A percentile compares a stretch with the other conserved stretches of the same genome.
Evolutionary conservation across 139 green algal species (phyloP).

Genomic region (Chlamydomonas applanata): DNA sequence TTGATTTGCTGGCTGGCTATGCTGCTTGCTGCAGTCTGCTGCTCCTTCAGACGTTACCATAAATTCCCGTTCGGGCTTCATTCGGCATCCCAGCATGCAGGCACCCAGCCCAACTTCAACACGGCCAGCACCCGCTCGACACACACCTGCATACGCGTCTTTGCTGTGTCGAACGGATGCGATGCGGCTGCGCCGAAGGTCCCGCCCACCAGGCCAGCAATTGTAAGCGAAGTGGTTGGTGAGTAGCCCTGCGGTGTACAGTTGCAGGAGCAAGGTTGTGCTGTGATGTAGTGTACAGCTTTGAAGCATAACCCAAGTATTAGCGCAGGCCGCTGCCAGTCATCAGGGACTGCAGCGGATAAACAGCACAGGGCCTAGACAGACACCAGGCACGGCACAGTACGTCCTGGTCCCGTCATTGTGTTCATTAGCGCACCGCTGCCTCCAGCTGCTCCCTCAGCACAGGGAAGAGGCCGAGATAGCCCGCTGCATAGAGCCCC

Average conservation of each 20-base stretch:
- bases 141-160: constrained; percentile 82
- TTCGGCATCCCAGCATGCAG: no score
- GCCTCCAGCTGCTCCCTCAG: constrained; percentile 52
- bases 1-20: no score
- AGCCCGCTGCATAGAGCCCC: constrained; percentile 77
- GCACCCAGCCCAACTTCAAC: no score
- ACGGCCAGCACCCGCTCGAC: no score
- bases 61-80: no score
- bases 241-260: constrained; percentile 31
- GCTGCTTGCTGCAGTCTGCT: no score
- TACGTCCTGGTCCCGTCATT: no score
- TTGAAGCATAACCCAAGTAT: no score
- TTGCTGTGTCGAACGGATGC: constrained; percentile 88
- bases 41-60: no score
- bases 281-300: not conserved
- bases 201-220: constrained; percentile 65
- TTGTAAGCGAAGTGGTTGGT: constrained; percentile 30
- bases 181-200: constrained; percentile 69
- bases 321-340: no score
- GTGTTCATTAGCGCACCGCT: no score
- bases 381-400: no score
- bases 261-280: not conserved
- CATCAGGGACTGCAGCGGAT: not conserved
- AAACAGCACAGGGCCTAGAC: not conserved
- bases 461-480: constrained; percentile 79